Conservation (phyloP, 352 stramenopile species). For the Phytophthora cactorum region DNA sequence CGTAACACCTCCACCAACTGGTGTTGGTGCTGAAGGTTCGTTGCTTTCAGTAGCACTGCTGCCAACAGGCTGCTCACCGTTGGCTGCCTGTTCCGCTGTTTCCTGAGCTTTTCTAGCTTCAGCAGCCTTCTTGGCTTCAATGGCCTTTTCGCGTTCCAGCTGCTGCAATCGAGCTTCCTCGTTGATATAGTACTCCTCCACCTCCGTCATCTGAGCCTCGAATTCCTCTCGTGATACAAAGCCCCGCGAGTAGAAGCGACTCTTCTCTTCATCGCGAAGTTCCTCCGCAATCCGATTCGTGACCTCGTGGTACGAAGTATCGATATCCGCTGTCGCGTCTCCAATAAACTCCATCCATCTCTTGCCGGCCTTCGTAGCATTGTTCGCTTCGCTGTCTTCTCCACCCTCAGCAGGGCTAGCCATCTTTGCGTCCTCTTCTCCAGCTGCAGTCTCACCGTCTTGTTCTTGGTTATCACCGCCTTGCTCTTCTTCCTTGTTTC, state of each 20-base stretch:
- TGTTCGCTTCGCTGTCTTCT: slow-evolving; percentile 19
- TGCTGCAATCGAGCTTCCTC: slow-evolving; percentile 45
- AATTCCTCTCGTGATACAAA: slow-evolving; percentile 69
- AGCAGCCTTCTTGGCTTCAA: slow-evolving; percentile 35
- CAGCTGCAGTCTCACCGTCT: not conserved
- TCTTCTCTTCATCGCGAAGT: slow-evolving; percentile 49
- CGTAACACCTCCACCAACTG: slow-evolving; percentile 2
- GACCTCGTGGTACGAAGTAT: slow-evolving; percentile 48
- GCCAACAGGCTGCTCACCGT: not conserved
- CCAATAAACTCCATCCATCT: slow-evolving; percentile 76
- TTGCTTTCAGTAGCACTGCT: slow-evolving; percentile 5
- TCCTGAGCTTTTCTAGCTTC: slow-evolving; percentile 26
- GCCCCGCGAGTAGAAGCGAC: slow-evolving; percentile 53
- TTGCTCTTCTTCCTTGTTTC: slow-evolving; percentile 10
- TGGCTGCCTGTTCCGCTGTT: slow-evolving; percentile 13
- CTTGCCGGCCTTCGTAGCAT: slow-evolving; percentile 38
- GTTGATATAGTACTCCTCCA: slow-evolving; percentile 41
- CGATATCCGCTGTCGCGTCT: slow-evolving; percentile 53
- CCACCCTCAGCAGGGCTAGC: slow-evolving; percentile 7
- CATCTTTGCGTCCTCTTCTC: slow-evolving; percentile 26
- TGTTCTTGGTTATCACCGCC: slow-evolving; percentile 2
- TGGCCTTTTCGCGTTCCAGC: slow-evolving; percentile 28
- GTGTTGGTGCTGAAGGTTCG: not conserved
- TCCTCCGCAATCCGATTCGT: slow-evolving; percentile 63
- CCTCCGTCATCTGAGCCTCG: slow-evolving; percentile 38